phyloP scores from a whole-genome alignment of 768 basidiomycete genomes.

The Amanita polypyramis region DNA sequence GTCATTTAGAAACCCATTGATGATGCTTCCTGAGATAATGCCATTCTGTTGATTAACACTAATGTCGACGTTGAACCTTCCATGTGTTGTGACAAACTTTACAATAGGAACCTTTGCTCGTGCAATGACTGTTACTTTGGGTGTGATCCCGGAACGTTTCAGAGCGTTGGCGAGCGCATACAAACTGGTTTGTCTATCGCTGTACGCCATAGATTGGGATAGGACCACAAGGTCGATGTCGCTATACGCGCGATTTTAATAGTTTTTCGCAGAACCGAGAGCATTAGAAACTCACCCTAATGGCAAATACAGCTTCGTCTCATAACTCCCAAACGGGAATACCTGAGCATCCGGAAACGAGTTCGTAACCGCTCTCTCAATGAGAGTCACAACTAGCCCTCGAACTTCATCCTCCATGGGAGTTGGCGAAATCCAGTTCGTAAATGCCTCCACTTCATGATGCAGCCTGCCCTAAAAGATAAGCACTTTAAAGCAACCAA shows the following conservation, averaged over 20 bases:
- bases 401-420: constrained; percentile 80
- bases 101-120: constrained; percentile 95
- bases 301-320: constrained; percentile 90
- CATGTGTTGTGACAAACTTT: constrained; percentile 82
- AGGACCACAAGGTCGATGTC: constrained; percentile 93
- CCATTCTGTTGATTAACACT: constrained; percentile 89
- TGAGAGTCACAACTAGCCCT: constrained; percentile 56
- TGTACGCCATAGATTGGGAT: constrained; percentile 65
- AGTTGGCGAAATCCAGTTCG: constrained; percentile 81
- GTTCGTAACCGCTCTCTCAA: constrained; percentile 52
- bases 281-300: constrained; percentile 52
- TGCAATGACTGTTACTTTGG: constrained; percentile 75
- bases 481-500: constrained; percentile 7
- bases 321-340: constrained; percentile 84
- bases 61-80: constrained; percentile 84
- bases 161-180: constrained; percentile 71
- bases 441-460: constrained; percentile 76
- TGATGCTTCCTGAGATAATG: constrained; percentile 63
- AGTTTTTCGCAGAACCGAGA: not conserved
- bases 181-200: constrained; percentile 58
- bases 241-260: constrained; percentile 29
- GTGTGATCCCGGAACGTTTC: constrained; percentile 62
- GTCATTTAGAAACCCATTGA: constrained; percentile 69
- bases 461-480: constrained; percentile 51
- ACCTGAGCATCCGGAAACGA: constrained; percentile 75